These are phyloP conservation scores for Eustoma russellianum DNA, from an alignment of 257 asterid species.

Conservation along the genomic window DNA sequence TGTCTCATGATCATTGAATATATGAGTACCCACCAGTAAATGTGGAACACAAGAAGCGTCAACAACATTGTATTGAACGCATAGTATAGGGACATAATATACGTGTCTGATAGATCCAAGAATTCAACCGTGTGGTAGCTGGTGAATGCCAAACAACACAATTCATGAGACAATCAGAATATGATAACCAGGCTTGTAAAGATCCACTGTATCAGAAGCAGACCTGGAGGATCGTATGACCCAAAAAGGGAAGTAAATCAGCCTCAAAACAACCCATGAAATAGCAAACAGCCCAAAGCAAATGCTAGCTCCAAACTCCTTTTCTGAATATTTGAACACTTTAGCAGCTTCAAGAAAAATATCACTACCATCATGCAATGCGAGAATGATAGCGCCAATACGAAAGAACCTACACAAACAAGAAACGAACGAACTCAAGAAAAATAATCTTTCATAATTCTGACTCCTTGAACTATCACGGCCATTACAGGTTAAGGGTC, in stretches of 20 bases:
- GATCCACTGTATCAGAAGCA: slow-evolving; percentile 12
- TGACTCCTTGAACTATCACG: too few relatives aligned
- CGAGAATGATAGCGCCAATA: slow-evolving; percentile 66
- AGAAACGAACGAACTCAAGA: not conserved
- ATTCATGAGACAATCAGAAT: slow-evolving; percentile 16
- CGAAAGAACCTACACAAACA: slow-evolving; percentile 60
- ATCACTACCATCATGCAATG: slow-evolving; percentile 93
- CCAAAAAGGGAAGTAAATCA: slow-evolving; percentile 82
- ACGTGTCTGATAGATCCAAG: slow-evolving; percentile 40
- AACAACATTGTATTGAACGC: slow-evolving; percentile 73
- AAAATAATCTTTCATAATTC: too few relatives aligned
- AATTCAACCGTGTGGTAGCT: slow-evolving; percentile 42
- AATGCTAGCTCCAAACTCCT: slow-evolving; percentile 76
- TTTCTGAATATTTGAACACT: slow-evolving; percentile 78
- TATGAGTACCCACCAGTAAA: slow-evolving; percentile 96
- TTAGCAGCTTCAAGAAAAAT: slow-evolving; percentile 91
- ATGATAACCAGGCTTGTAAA: not conserved
- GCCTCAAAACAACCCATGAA: slow-evolving; percentile 84
- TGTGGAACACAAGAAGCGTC: slow-evolving; percentile 74
- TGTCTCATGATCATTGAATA: slow-evolving; percentile 71
- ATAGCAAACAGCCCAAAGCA: slow-evolving; percentile 75
- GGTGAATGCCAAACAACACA: slow-evolving; percentile 24
- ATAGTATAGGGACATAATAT: slow-evolving; percentile 39
- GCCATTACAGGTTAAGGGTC: too few relatives aligned
- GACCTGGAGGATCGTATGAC: slow-evolving; percentile 60